Evolutionary conservation across 164 flowering plant genomes (phyloP), one percentile per base, ranked within the genome.

Genomic region (Berberis vulgaris): DNA sequence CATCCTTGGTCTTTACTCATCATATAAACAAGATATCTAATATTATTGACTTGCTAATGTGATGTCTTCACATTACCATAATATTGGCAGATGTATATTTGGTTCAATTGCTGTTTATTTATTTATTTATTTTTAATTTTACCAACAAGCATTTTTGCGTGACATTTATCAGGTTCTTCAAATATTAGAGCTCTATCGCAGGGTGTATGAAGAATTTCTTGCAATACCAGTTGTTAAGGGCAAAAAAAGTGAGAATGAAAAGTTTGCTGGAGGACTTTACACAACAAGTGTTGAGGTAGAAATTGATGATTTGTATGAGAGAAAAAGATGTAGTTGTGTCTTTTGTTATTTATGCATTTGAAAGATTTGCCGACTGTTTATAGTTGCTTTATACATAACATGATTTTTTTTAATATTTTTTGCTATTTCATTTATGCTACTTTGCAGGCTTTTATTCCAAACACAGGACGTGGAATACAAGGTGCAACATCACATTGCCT

Each of bases 231-330:
- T 95, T 60, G 68, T 86, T 43, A 95, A 89, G 78, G 99, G 97
- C 10, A 87, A 80, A 71, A 95, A 91, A 73, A 95, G 96, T 76
- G 97, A 95, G 77, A 61, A 77, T 63, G 99, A 95, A 76, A 94
- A 94, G 79, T 91, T 95, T 79, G 99, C 99, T 65, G 99, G 99
- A 64, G 99, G 97, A n/a, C 86, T 86, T 54, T 91, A 91, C 76
- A 94, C 97, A 9, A 91, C 97, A 45, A 91, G 86, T 73, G 96
- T 91, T 65, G 99, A 94, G 96, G 99, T 89, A 70, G 4, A 5
- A 6, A 4, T 7, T 56, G 7, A 56, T 40, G 45, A 10, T 26
- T 26, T 26, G 26, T 26, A 26, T 26, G 26, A 26, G 26, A 26
- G 26, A 26, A 26, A 26, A 26, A 26, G 26, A 26, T 26, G 26